Base-by-base conservation (phyloP, 345 rosid species). In the Litchi chinensis region DNA sequence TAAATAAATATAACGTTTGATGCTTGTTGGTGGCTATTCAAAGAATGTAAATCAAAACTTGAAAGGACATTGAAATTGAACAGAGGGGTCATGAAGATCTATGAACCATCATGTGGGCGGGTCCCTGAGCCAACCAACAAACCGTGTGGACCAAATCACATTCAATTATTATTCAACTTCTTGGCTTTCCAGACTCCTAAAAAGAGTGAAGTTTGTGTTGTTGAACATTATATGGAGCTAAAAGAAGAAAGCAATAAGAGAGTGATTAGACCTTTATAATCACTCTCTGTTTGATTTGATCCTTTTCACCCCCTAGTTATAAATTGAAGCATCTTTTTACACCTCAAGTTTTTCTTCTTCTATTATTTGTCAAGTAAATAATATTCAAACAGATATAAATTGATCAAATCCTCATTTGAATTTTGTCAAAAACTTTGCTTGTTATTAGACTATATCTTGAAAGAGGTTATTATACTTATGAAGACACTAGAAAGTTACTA, bases 111-210 rank as follows among this genome's bases (percentile, higher is more conserved):
- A 73, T 73, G 72, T 52, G 68, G 24, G 59, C 4, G 83, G 85
- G 83, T 40, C 85, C 86, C 82, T 59, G 18, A 73, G 81, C 79
- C 86, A 80, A 73, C 84, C 79, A 7, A 54, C 80, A 77, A 77
- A 75, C 68, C 82, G 82, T 75, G 84, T 82, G 87, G 85, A 82
- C 89, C 85, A 75, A 57, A 63, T 77, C 70, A 66, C 65, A 21
- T 21, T 21, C 71, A 28, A 64, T 37, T 68, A 64, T 63, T 13
- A 66, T 75, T 64, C 65, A 80, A 11, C 63, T 70, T 65, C 43
- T 50, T 40, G 60, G 40, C 76, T 65, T 62, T 62, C 69, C 0
- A 13, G 37, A 32, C 37, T 32, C 37, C 37, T 7, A 37, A 18
- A 22, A 70, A 11, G 8, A 59, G 79, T 32, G 13, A 19, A 62